phyloP scores from a whole-genome alignment of 176 grass and related monocot genomes.

The Cocos nucifera region DNA sequence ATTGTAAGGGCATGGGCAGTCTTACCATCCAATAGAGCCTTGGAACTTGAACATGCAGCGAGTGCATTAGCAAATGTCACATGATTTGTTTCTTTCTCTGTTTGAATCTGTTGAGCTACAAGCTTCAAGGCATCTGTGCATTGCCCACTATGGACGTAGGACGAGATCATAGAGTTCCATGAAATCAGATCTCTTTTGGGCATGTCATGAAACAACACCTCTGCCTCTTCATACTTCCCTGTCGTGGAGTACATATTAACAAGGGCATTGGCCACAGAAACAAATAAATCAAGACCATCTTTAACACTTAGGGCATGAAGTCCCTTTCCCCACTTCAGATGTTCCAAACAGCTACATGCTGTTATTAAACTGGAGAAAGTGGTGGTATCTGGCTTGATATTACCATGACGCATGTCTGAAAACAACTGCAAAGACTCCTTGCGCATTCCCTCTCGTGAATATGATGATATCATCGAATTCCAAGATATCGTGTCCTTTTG shows the following conservation, averaged over 20 bases:
- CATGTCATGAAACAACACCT: constrained; percentile 56
- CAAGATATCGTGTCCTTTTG: constrained; percentile 50
- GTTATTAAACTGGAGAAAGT: constrained; percentile 28
- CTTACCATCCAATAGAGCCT: constrained; percentile 43
- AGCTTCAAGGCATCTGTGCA: constrained; percentile 33
- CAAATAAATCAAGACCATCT: constrained; percentile 24
- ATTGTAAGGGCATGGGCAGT: constrained; percentile 58
- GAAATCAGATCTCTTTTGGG: constrained; percentile 58
- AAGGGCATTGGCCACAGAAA: constrained; percentile 29
- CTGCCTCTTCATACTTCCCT: constrained; percentile 23
- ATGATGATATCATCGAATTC: constrained; percentile 59
- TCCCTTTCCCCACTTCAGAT: constrained; percentile 32
- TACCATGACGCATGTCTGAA: constrained; percentile 26
- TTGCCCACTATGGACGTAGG: constrained; percentile 37
- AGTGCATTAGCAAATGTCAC: constrained; percentile 67
- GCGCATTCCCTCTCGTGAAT: constrained; percentile 36
- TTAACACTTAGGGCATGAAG: constrained; percentile 46
- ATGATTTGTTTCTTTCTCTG: constrained; percentile 36
- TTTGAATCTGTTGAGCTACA: constrained; percentile 27
- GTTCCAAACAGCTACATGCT: constrained; percentile 28
- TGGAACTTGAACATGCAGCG: constrained; percentile 46
- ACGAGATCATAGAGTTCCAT: constrained; percentile 69
- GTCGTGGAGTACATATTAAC: constrained; percentile 45
- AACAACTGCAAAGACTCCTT: constrained; percentile 37
- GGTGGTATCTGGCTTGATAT: constrained; percentile 22